These are phyloP conservation scores for Priceomyces melissophilus DNA, from an alignment of 805 yeast species.

Conservation along the genomic window DNA sequence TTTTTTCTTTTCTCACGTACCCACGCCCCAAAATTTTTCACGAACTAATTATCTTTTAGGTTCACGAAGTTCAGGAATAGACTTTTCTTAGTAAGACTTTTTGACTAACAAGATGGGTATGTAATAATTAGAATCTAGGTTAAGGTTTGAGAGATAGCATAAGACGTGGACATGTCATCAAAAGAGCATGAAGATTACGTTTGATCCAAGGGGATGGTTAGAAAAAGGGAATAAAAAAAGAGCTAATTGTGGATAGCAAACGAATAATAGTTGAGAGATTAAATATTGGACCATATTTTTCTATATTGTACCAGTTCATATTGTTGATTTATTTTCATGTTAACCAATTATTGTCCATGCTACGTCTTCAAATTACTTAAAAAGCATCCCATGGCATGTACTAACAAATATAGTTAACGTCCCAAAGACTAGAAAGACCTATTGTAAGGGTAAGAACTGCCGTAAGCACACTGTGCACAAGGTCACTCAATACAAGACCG, in stretches of 20 bases:
- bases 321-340: too few species aligned
- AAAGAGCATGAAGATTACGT: too few species aligned
- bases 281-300: too few species aligned
- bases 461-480: constrained; percentile 99
- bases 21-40: constrained; percentile 4
- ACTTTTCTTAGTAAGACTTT: constrained; percentile 1
- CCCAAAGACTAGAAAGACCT: constrained; percentile 99
- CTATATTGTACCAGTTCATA: too few species aligned
- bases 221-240: too few species aligned
- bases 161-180: neutral
- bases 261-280: too few species aligned
- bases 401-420: constrained; percentile 77
- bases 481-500: constrained; percentile 99
- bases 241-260: too few species aligned
- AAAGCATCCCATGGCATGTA: too few species aligned
- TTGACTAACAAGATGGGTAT: constrained; percentile 6
- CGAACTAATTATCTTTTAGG: neutral
- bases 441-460: constrained; percentile 99
- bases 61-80: neutral
- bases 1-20: neutral
- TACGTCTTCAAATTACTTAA: too few species aligned
- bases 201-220: too few species aligned
- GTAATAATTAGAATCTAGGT: neutral
- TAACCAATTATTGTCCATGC: too few species aligned
- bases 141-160: neutral